These are phyloP conservation scores for Ceratobasidium sp. DNA, from an alignment of 1,284 basidiomycete species.

Conservation along the genomic window DNA sequence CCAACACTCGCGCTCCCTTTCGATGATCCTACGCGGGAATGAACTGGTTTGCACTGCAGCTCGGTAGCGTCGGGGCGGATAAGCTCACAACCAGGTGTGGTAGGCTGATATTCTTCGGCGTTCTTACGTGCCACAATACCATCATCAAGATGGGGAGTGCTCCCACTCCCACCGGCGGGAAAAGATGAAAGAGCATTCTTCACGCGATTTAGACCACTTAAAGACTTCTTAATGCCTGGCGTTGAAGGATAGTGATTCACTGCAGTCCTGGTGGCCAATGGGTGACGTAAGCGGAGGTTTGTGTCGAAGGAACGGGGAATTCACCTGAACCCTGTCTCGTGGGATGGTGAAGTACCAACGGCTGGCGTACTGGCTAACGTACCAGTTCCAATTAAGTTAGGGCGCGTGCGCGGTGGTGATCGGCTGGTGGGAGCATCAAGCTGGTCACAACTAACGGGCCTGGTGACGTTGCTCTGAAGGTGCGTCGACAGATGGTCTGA, in stretches of 20 bases:
- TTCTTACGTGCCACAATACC: not conserved
- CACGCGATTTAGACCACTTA: not conserved
- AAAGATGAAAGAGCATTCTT: not conserved
- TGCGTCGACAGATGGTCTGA: too few species aligned
- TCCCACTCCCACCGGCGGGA: too few species aligned
- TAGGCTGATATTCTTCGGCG: not conserved
- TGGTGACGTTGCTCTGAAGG: not conserved
- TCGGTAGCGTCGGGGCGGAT: too few species aligned
- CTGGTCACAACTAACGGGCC: not conserved
- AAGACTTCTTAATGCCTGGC: not conserved
- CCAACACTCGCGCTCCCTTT: not conserved
- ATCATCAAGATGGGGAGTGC: not conserved
- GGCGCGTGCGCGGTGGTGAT: too few species aligned
- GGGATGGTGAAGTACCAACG: not conserved
- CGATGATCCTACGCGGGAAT: not conserved
- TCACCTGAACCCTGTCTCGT: not conserved
- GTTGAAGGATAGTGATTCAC: too few species aligned
- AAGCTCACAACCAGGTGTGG: not conserved
- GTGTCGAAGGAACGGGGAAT: not conserved
- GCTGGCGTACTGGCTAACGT: not conserved
- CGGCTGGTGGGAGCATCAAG: not conserved
- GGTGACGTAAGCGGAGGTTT: not conserved
- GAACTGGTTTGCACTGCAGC: too few species aligned
- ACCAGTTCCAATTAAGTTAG: not conserved
- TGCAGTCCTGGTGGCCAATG: too few species aligned